A percentile compares a stretch with the other conserved stretches of the same genome.
phyloP scores from a whole-genome alignment of 768 basidiomycete genomes.

The Tulasnella sp. region DNA sequence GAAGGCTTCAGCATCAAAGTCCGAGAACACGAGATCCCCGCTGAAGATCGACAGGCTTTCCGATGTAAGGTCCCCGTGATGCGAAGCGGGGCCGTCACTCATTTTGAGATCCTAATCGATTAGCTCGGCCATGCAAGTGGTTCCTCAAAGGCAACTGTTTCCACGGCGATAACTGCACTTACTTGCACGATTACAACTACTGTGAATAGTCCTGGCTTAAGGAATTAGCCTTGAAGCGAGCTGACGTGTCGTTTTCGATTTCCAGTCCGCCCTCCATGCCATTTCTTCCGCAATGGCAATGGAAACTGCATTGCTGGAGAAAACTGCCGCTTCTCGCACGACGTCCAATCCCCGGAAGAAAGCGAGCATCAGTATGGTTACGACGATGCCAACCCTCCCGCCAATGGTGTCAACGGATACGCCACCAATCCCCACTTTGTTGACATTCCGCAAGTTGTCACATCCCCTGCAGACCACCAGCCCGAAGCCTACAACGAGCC shows the following conservation, averaged over 20 bases:
- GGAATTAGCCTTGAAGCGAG: background rate
- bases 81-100: background rate
- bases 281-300: conserved; percentile 27
- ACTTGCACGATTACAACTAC: conserved; percentile 14
- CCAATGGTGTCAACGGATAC: background rate
- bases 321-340: conserved; percentile 34
- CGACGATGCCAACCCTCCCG: background rate
- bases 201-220: background rate
- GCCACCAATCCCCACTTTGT: background rate
- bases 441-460: background rate
- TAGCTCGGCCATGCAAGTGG: conserved; percentile 34
- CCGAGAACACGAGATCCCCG: too few relatives aligned
- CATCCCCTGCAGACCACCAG: background rate
- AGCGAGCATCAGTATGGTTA: background rate
- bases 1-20: too few relatives aligned
- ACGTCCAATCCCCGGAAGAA: conserved; percentile 2
- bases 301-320: conserved; percentile 28
- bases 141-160: conserved; percentile 33
- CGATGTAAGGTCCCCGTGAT: too few relatives aligned
- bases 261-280: conserved; percentile 27
- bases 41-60: too few relatives aligned
- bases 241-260: background rate
- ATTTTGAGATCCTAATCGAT: background rate
- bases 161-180: conserved; percentile 33
- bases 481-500: conserved; percentile 26